These are phyloP conservation scores for Rhynchospora tenuis DNA, from an alignment of 176 grass and related monocot species.

Conservation along the genomic window DNA sequence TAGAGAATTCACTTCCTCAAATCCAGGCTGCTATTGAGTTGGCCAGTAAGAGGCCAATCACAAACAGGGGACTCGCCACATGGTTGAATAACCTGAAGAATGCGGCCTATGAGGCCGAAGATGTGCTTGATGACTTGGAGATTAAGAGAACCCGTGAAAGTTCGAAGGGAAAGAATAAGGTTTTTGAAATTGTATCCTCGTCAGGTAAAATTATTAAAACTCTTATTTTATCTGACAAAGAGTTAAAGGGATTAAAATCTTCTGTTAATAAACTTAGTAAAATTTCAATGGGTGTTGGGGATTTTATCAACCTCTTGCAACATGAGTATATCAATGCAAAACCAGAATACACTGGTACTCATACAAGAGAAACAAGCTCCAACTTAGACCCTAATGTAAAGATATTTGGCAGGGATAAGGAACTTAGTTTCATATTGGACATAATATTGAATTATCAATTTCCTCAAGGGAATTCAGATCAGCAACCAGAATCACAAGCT, in stretches of 20 bases:
- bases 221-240: not conserved
- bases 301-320: not conserved
- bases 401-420: not conserved
- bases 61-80: not conserved
- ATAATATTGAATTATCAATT: not conserved
- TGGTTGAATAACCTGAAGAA: constrained; percentile 5
- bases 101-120: constrained; percentile 20
- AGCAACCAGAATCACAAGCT: not conserved
- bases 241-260: not conserved
- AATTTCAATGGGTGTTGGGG: not conserved
- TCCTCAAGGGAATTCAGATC: not conserved
- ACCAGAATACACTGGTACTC: not conserved
- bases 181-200: not conserved
- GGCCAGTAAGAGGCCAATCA: not conserved
- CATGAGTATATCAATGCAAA: not conserved
- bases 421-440: not conserved
- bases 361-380: not conserved
- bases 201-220: not conserved
- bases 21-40: constrained; percentile 1
- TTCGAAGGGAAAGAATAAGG: not conserved
- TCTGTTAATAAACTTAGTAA: not conserved
- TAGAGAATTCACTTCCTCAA: not conserved
- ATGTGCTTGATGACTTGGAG: constrained; percentile 35
- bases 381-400: not conserved
- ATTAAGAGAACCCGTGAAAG: not conserved